Conservation (phyloP, 768 basidiomycete species). For the Kwoniella dendrophila region DNA sequence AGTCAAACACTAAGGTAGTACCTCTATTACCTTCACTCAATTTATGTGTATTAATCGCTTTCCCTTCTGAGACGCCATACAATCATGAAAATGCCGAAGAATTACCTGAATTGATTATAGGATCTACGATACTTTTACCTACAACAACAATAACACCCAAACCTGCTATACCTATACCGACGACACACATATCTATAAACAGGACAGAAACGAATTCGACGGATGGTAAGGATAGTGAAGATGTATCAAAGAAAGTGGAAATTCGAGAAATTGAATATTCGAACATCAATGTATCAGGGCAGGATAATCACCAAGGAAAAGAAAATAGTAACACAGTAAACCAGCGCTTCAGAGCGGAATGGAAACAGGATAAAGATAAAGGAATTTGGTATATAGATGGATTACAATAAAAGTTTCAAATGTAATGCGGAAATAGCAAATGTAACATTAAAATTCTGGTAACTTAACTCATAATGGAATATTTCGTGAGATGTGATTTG, state of each 20-base stretch:
- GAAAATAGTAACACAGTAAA: neutral
- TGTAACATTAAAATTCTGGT: too few relatives aligned
- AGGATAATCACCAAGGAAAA: too few relatives aligned
- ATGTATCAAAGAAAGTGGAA: neutral
- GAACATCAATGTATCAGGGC: too few relatives aligned
- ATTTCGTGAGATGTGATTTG: too few relatives aligned
- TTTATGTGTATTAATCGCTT: slow-evolving; percentile 16
- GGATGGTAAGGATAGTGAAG: neutral
- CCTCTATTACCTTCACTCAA: slow-evolving; percentile 10
- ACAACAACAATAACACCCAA: neutral
- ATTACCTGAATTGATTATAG: slow-evolving; percentile 21
- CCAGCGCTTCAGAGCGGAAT: slow-evolving; percentile 15
- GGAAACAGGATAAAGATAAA: slow-evolving; percentile 7
- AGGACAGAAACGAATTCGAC: neutral
- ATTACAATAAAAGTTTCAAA: neutral
- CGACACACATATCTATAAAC: neutral
- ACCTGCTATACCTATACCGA: neutral
- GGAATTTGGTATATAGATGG: slow-evolving; percentile 22
- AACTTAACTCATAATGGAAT: too few relatives aligned
- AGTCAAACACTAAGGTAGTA: neutral
- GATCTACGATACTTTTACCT: slow-evolving; percentile 13
- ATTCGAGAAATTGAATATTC: slow-evolving; percentile 19
- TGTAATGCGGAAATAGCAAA: neutral
- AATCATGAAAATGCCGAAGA: slow-evolving; percentile 1
- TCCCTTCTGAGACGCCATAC: slow-evolving; percentile 8